Conservation (phyloP, 75 land plant genomes). For the Pseudotsuga menziesii region DNA sequence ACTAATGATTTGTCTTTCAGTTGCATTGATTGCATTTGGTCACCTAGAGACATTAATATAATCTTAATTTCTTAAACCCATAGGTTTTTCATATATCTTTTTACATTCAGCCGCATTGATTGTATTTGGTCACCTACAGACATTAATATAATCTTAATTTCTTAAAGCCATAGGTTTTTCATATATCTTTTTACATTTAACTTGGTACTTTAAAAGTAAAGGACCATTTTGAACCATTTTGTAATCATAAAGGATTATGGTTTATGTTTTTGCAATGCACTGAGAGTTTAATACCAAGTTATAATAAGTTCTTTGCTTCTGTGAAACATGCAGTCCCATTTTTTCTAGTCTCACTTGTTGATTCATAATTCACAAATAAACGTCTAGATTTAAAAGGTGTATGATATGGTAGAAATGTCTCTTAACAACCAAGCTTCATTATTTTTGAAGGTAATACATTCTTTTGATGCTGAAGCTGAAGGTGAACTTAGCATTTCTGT, state of each 20-base stretch:
- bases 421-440: background rate
- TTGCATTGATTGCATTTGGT: no score
- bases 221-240: background rate
- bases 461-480: slow-evolving; percentile 55
- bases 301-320: background rate
- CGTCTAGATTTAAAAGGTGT: background rate
- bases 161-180: background rate
- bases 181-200: background rate
- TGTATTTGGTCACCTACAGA: no score
- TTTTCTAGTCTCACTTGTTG: background rate
- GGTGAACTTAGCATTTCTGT: slow-evolving; percentile 51
- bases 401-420: background rate
- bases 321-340: background rate
- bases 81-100: background rate
- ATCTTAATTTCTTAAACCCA: background rate
- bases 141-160: no score
- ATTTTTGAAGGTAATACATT: slow-evolving; percentile 46
- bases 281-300: background rate
- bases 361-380: background rate
- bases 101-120: no score
- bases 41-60: no score
- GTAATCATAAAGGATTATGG: background rate
- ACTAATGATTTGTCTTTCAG: no score
- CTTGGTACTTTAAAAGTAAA: background rate
- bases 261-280: background rate